These are phyloP conservation scores for Rhizopogon rudus DNA, from an alignment of 768 basidiomycete species.

Conservation along the genomic window DNA sequence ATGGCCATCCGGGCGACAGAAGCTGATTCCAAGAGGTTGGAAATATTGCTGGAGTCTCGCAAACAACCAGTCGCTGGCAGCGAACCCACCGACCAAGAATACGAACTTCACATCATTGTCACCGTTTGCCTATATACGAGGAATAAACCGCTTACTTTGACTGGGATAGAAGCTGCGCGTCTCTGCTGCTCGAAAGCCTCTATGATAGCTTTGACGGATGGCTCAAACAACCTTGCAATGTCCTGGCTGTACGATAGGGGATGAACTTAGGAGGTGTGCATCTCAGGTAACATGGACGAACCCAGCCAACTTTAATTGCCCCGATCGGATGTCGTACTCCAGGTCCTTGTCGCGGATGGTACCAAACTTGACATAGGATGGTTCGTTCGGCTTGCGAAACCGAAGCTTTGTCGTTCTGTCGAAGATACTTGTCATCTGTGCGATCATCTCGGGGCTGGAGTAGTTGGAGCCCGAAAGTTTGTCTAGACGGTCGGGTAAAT, in stretches of 20 bases:
- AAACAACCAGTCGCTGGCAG: slow-evolving; percentile 43
- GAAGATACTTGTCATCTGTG: slow-evolving; percentile 28
- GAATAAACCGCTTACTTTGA: slow-evolving; percentile 20
- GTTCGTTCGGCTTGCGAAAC: slow-evolving; percentile 30
- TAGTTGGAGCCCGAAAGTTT: slow-evolving; percentile 25
- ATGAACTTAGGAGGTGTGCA: background rate
- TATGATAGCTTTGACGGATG: background rate
- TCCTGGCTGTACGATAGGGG: background rate
- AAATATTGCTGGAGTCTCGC: slow-evolving; percentile 34
- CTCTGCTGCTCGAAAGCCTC: background rate
- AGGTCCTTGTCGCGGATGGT: slow-evolving; percentile 28
- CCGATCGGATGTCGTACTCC: slow-evolving; percentile 24
- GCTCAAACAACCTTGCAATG: background rate
- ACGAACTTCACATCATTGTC: slow-evolving; percentile 18
- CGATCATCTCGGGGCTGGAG: slow-evolving; percentile 23
- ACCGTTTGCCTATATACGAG: background rate
- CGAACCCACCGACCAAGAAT: slow-evolving; percentile 51
- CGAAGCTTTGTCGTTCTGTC: slow-evolving; percentile 33
- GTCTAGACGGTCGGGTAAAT: slow-evolving; percentile 8
- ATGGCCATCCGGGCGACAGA: slow-evolving; percentile 45
- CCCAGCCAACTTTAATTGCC: background rate
- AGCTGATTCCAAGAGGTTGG: slow-evolving; percentile 28
- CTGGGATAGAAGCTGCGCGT: slow-evolving; percentile 11
- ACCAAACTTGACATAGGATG: slow-evolving; percentile 36
- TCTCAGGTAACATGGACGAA: background rate